Base-by-base conservation (phyloP, 2,329 filamentous ascomycete species). In the Trichoderma hamatum region DNA sequence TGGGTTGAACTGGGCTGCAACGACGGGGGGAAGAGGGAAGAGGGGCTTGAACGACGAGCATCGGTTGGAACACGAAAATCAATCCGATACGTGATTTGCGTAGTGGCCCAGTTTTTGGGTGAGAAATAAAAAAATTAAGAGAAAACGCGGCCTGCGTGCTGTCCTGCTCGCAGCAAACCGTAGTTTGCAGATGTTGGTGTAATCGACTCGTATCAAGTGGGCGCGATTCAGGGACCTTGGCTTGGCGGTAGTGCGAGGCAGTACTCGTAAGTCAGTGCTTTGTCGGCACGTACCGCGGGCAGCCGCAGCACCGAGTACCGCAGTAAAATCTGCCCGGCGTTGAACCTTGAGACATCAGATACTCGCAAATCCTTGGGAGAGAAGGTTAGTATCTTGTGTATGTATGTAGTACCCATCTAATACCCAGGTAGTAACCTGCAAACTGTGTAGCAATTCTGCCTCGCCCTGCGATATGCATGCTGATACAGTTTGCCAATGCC, bases 1-100 rank as follows among this genome's bases (percentile, higher is more conserved):
- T 69, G 59, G 67, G 67, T 69, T 64, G 67, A 69, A 69, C 67
- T 69, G 67, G 67, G 67, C 63, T 66, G 52, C 63, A 66, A 66
- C n/a, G 63, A 66, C 36, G 36, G 63, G 61, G 63, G 63, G 58
- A 26, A 58, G 52, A 54, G 52, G 63, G 63, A 54, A 66, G 51
- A 58, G 52, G 63, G 63, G 63, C 63, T 36, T 58, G 30, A 49
- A 66, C 34, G 39, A 65, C 28, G 63, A 66, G 52, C 52, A 66
- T 28, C 56, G 63, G 63, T 58, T 66, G 63, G 63, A 66, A 58
- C 63, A 58, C 63, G 52, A 66, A 49, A 66, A 49, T 66, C 63
- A 58, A 66, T 30, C 63, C 54, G 49, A 58, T 46, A 66, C 54
- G 34, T 58, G 52, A 58, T 52, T 43, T 65, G 62, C 51, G 52